These are phyloP conservation scores for Diutina mesorugosa DNA, from an alignment of 1,139 yeast species.

Conservation along the genomic window DNA sequence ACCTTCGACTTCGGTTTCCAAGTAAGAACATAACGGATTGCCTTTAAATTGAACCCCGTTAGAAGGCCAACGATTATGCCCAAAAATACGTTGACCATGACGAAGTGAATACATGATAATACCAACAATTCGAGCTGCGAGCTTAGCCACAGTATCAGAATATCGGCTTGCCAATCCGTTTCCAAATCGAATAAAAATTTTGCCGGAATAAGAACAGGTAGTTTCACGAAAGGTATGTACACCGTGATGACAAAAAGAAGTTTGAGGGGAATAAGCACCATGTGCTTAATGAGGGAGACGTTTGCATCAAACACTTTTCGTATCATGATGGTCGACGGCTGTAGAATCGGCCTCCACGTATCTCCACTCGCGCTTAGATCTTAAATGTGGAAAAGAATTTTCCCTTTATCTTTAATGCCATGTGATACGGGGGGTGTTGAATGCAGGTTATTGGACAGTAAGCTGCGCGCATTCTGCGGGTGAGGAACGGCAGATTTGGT, in stretches of 20 bases:
- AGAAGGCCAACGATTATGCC: slow-evolving; percentile 12
- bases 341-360: not conserved
- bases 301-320: not conserved
- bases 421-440: not conserved
- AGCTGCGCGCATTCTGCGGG: not conserved
- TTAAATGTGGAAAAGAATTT: not conserved
- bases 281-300: not conserved
- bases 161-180: not conserved
- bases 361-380: not conserved
- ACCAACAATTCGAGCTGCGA: slow-evolving; percentile 9
- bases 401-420: not conserved
- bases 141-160: not conserved
- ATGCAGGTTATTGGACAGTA: not conserved
- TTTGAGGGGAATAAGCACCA: not conserved
- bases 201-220: not conserved
- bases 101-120: slow-evolving; percentile 11
- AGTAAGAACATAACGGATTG: slow-evolving; percentile 4
- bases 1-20: not conserved
- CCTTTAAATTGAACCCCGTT: slow-evolving; percentile 9
- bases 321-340: not conserved
- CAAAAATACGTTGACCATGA: slow-evolving; percentile 13
- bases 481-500: not conserved
- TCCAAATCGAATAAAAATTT: not conserved
- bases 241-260: slow-evolving; percentile 1
- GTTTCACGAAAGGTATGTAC: not conserved